Base-by-base conservation (phyloP, 2,329 filamentous ascomycete species). In the Didymella exigua region DNA sequence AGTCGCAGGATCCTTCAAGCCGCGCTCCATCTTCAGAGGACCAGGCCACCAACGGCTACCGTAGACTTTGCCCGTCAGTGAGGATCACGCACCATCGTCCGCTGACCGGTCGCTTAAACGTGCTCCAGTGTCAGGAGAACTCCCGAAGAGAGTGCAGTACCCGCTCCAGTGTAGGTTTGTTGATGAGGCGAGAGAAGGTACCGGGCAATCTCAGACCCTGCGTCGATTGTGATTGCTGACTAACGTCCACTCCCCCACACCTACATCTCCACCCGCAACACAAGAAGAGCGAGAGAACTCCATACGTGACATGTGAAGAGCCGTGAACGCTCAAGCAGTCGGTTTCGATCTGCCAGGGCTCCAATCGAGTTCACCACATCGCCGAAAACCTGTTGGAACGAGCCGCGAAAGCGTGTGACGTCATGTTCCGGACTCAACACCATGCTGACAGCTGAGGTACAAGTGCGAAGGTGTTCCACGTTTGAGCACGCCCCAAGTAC, bases 401-500 rank as follows among this genome's bases (percentile, higher is more conserved):
- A 16, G 36, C 42, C 49, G 33, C 24, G 11, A 42, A 19, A 33
- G 31, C 42, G 29, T 2, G 57, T 63, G 67, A 67, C 61, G 60
- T 70, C 66, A 70, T 52, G 18, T 38, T 31, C 38, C 47, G 9
- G 40, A 48, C 31, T 21, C 56, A 58, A 41, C 52, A 51, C 48
- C 46, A 31, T 14, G 30, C 47, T 36, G 38, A 24, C 37, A 33
- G 36, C 14, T 14, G 38, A 34, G 29, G 18, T 42, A 49, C 47
- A 49, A 46, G 23, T 36, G 23, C 2, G 5, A 4, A 8, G 29
- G 21, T 27, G 36, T 2, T 19, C 30, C 43, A 4, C 26, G n/a
- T 9, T 13, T 4, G 36, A 24, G 36, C 29, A 54, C 11, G 31
- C 30, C n/a, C 4, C 11, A 14, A 5, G 9, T 21, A 26, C 40